Base-by-base conservation (phyloP, 352 stramenopile species). In the Phytopythium oedochilum region DNA sequence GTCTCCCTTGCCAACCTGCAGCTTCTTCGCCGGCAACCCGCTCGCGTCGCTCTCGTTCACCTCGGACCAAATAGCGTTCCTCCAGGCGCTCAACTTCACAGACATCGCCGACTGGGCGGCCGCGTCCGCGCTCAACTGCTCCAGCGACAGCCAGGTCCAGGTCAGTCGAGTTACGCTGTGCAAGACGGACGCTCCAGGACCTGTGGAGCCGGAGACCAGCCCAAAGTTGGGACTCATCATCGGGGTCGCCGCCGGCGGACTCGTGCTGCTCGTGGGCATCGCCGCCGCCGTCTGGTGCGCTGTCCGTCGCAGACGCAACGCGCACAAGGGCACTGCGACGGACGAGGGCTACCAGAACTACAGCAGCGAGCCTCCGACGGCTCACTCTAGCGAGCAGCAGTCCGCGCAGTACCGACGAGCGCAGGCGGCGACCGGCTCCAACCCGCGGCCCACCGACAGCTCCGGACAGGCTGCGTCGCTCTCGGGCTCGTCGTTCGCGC, bases 1-100 rank as follows among this genome's bases (percentile, higher is more conserved):
- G 7, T 25, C 22, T 18, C 10, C 28, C 23, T 29, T 6, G 45
- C 1, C 6, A 18, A 18, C 22, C 20, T 15, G 9, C 28, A 52
- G 45, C 26, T 52, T 34, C 45, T 52, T 52, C 15, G 23, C 45
- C 5, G 59, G 49, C 40, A 69, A 69, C 15, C 29, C 47, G 11
- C 42, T 69, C n/a, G 45, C 42, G 5, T 59, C 4, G 22, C 53
- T 54, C 25, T 56, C 46, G 17, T 64, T 68, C 25, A 68, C 56
- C 17, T 20, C 59, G 35, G 26, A 28, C 2, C 61, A 69, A 14
- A 52, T 59, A 22, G 43, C n/a, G 12, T 69, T 69, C 31, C 45
- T 69, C 14, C 38, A 57, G 20, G 14, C 32, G 18, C 60, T 67
- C 11, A 20, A 42, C 22, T 60, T 36, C 25, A 59, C 64, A 36